These are phyloP conservation scores for Cronartium quercuum DNA, from an alignment of 1,284 basidiomycete genomes.

Conservation along the genomic window DNA sequence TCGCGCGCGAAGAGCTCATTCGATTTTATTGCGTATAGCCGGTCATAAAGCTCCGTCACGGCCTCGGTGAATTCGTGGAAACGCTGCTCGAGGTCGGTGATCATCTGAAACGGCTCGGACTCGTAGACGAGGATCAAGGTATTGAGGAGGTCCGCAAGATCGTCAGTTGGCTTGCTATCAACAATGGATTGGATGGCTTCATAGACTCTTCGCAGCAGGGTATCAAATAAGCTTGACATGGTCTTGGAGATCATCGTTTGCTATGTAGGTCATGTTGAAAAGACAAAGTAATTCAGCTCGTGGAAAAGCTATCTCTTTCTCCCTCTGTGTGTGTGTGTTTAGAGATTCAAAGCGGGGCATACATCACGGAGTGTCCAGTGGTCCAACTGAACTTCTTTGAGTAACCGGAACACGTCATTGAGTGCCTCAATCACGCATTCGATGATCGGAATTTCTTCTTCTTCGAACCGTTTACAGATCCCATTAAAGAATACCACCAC, in stretches of 20 bases:
- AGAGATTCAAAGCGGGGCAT: constrained; percentile 49
- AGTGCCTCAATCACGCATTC: constrained; percentile 91
- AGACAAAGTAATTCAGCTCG: constrained; percentile 60
- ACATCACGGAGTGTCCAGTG: constrained; percentile 77
- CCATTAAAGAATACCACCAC: constrained; percentile 76
- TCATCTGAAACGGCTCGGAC: constrained; percentile 61
- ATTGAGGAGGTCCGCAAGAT: constrained; percentile 55
- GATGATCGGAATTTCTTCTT: constrained; percentile 74
- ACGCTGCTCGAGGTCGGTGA: constrained; percentile 51
- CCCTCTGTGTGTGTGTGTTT: constrained; percentile 7
- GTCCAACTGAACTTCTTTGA: constrained; percentile 57
- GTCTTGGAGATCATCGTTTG: constrained; percentile 42
- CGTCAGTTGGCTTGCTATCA: constrained; percentile 62
- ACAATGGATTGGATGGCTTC: constrained; percentile 71
- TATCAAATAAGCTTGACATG: constrained; percentile 63
- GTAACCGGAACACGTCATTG: constrained; percentile 63
- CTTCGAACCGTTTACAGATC: constrained; percentile 78
- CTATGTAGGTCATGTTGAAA: constrained; percentile 32
- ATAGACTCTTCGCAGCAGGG: constrained; percentile 77
- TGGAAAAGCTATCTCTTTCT: constrained; percentile 63
- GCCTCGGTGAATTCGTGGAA: constrained; percentile 47
- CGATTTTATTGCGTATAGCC: constrained; percentile 57
- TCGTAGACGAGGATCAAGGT: constrained; percentile 20
- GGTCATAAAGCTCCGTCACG: constrained; percentile 41
- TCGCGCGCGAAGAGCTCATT: constrained; percentile 57